Conservation (phyloP, 805 yeast genomes). For the Saccharomycodes ludwigii region DNA sequence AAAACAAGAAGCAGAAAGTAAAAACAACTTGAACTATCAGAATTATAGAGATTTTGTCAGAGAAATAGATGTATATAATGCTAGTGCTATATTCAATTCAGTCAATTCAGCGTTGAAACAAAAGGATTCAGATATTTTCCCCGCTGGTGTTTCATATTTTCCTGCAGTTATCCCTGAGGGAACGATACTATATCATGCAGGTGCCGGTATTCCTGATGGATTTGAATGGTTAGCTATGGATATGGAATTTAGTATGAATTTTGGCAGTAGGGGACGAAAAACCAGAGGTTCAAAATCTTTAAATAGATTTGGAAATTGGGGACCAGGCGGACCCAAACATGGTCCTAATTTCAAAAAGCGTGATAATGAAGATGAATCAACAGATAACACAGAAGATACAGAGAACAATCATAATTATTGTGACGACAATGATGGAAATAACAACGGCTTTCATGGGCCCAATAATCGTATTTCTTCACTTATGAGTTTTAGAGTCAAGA, state of each 20-base stretch:
- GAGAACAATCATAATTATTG: neutral
- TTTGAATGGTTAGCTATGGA: slow-evolving; percentile 59
- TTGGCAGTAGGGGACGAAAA: slow-evolving; percentile 22
- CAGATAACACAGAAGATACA: neutral
- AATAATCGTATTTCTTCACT: slow-evolving; percentile 15
- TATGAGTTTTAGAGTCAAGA: slow-evolving; percentile 34
- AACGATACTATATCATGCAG: slow-evolving; percentile 45
- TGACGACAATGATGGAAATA: neutral
- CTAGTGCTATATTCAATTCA: slow-evolving; percentile 44
- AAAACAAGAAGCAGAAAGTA: too few species aligned
- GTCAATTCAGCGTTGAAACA: slow-evolving; percentile 41
- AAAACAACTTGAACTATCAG: too few species aligned
- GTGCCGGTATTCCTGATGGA: slow-evolving; percentile 31
- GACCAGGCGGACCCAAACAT: slow-evolving; percentile 3
- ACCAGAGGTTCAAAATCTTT: slow-evolving; percentile 14
- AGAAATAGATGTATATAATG: slow-evolving; percentile 33
- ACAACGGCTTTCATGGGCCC: neutral
- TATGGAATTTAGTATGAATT: slow-evolving; percentile 44
- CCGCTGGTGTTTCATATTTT: slow-evolving; percentile 43
- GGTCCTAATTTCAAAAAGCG: neutral
- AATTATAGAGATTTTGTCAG: slow-evolving; percentile 16
- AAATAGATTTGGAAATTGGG: slow-evolving; percentile 8
- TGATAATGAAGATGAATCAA: neutral
- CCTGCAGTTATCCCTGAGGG: slow-evolving; percentile 53
- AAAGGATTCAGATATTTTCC: slow-evolving; percentile 37